Conservation (phyloP, 805 yeast species). For the Pichia ethanolica region DNA sequence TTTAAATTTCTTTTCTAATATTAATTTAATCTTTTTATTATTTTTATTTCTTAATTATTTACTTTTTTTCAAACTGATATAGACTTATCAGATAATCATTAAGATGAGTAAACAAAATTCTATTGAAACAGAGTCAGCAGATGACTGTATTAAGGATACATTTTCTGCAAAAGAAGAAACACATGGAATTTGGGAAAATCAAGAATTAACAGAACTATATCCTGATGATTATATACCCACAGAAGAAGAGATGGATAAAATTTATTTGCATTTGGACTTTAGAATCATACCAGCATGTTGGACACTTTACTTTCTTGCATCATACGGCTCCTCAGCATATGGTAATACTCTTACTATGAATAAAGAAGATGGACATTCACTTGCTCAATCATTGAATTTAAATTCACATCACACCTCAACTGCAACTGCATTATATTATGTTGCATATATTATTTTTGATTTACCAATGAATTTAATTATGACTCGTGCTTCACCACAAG, state of each 20-base stretch:
- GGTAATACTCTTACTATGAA: constrained; percentile 83
- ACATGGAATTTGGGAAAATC: neutral
- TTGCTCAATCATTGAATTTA: constrained; percentile 43
- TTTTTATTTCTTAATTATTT: too few species aligned
- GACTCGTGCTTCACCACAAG: constrained; percentile 79
- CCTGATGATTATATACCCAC: constrained; percentile 14
- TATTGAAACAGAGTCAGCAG: neutral
- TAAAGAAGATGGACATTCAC: constrained; percentile 49
- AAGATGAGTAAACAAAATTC: neutral
- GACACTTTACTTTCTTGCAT: constrained; percentile 69
- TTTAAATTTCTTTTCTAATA: too few species aligned
- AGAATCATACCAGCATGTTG: constrained; percentile 80
- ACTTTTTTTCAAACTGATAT: too few species aligned
- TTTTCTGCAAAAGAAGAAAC: neutral
- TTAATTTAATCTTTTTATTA: too few species aligned
- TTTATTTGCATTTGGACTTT: constrained; percentile 56
- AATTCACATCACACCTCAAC: constrained; percentile 53
- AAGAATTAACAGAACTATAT: neutral
- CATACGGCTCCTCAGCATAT: constrained; percentile 70
- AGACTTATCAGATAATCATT: too few species aligned
- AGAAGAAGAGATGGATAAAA: constrained; percentile 37
- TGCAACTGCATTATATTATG: constrained; percentile 76
- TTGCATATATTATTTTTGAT: constrained; percentile 77
- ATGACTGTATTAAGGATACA: neutral
- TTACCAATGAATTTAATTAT: constrained; percentile 81